A percentile compares a stretch with the other conserved stretches of the same genome.
Conservation (phyloP, 73 alveolate species). For the Blepharisma japonicum region DNA sequence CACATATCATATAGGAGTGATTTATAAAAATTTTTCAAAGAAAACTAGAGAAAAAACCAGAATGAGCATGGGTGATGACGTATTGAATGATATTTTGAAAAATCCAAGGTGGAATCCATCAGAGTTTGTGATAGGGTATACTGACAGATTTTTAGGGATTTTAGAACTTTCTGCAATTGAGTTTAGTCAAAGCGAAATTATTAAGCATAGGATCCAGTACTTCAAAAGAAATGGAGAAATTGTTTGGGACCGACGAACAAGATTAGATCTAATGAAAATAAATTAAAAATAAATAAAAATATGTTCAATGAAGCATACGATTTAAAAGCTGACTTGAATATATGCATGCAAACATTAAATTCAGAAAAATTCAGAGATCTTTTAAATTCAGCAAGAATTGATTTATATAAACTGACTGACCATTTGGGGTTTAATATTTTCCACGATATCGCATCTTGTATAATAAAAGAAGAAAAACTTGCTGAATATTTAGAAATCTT, state of each 20-base stretch:
- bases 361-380: not conserved
- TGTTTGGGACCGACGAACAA: slow-evolving; percentile 28
- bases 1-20: no score
- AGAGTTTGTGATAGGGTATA: slow-evolving; percentile 2
- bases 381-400: not conserved
- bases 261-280: not conserved
- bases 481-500: not conserved
- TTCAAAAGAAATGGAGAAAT: slow-evolving; percentile 31
- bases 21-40: no score
- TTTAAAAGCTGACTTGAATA: not conserved
- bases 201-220: slow-evolving; percentile 26
- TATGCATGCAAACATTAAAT: slow-evolving; percentile 11
- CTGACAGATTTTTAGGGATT: slow-evolving; percentile 28
- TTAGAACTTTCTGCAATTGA: slow-evolving; percentile 1
- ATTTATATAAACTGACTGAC: slow-evolving; percentile 9
- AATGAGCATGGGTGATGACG: no score
- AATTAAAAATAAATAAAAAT: no score
- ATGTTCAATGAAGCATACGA: not conserved
- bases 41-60: no score
- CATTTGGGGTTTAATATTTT: slow-evolving; percentile 4
- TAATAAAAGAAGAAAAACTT: slow-evolving; percentile 1
- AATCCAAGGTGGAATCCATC: no score
- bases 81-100: no score
- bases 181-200: slow-evolving; percentile 4
- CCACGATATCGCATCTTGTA: slow-evolving; percentile 20